Evolutionary conservation across 495 filamentous ascomycete species (phyloP).

Genomic region (Diplogelasinospora grovesii): DNA sequence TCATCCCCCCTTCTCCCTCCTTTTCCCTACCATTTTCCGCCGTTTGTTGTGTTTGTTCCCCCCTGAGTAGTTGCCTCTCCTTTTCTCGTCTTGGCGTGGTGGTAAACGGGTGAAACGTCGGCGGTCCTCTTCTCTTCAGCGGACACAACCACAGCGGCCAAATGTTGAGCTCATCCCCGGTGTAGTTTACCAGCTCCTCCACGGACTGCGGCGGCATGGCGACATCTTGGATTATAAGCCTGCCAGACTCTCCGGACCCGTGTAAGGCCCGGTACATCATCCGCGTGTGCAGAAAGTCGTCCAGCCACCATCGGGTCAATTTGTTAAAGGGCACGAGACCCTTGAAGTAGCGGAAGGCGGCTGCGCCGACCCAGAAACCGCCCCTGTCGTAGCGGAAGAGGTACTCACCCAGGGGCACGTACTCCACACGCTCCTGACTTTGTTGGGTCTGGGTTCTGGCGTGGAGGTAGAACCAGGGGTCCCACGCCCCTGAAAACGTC

Average conservation of each 20-base stretch:
- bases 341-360: conserved; percentile 49
- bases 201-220: conserved; percentile 47
- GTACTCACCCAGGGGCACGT: conserved; percentile 48
- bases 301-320: conserved; percentile 50
- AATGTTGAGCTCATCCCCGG: conserved; percentile 39
- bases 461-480: conserved; percentile 52
- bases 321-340: conserved; percentile 46
- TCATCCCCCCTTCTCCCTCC: conserved; percentile 27
- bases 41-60: not conserved
- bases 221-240: conserved; percentile 53
- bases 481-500: conserved; percentile 40
- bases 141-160: conserved; percentile 59
- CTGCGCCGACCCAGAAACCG: conserved; percentile 52
- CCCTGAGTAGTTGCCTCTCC: no score
- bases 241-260: conserved; percentile 44
- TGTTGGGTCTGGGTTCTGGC: no score
- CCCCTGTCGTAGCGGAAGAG: conserved; percentile 55
- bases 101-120: conserved; percentile 44
- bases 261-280: conserved; percentile 58
- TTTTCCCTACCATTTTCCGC: conserved; percentile 3
- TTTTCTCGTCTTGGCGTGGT: no score
- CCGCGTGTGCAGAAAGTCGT: conserved; percentile 58
- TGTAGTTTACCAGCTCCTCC: conserved; percentile 47
- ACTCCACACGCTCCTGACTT: conserved; percentile 32
- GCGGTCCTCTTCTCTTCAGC: conserved; percentile 34